Base-by-base conservation (phyloP, 495 filamentous ascomycete species). In the Podospora bellae-mahoneyi region DNA sequence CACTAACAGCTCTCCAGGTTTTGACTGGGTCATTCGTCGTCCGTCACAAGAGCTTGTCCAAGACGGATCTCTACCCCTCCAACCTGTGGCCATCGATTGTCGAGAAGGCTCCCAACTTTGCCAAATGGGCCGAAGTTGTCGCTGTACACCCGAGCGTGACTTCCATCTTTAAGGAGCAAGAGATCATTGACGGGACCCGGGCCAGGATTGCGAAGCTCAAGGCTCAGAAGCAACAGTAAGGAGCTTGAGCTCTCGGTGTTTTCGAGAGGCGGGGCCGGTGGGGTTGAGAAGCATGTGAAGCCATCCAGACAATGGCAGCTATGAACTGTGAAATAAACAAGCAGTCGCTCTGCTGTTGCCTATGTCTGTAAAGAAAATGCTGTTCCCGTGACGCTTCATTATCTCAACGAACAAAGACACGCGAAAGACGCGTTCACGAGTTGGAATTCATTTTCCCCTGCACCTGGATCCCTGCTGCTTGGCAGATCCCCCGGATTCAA, bases 1-100 rank as follows among this genome's bases (percentile, higher is more conserved):
- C 32, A n/a, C 58, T 66, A 23, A 66, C 64, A 66, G 15, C 16
- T 32, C 15, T 26, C 13, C 66, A 88, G 87, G 86, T 89, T 44
- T 81, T 88, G 57, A 87, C 86, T 0, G 91, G 88, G 0, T 89
- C 90, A 0, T 92, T 93, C 76, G 72, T 90, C 18, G 59, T 93
- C 16, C 84, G 91, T 15, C 70, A 89, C 19, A 77, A 87, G 56
- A 71, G 76, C 5, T 81, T 87, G 60, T 70, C 79, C 0, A 85
- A 85, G 72, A 75, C 83, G 13, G 82, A 82, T 4, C 66, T 90
- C 13, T 66, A 90, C 6, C 84, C 88, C 4, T 71, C 82, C 20
- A 76, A 78, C 54, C 71, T 91, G 32, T 68, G 83, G 56, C 68
- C 69, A 6, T 73, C 81, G 61, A 73, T 91, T 19, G 76, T 86